phyloP scores from a whole-genome alignment of 805 yeast genomes.

The Cephaloascus albidus region DNA sequence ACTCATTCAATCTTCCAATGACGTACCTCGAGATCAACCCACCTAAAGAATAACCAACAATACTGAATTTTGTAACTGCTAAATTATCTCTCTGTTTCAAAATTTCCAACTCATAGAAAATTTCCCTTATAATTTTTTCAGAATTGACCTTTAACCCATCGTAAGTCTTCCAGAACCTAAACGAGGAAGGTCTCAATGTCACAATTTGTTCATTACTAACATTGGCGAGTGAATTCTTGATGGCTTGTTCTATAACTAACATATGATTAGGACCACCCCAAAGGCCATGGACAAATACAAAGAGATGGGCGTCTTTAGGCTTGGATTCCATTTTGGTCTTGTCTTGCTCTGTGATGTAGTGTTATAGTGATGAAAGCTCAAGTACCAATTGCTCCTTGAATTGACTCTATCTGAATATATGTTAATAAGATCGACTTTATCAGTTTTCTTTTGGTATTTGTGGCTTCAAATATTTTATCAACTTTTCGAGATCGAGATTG shows the following conservation, averaged over 20 bases:
- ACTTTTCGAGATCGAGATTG: too few species aligned
- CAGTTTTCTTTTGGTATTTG: too few species aligned
- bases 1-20: slow-evolving; percentile 22
- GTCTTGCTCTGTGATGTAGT: too few species aligned
- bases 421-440: too few species aligned
- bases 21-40: slow-evolving; percentile 31
- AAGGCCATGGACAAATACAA: slow-evolving; percentile 30
- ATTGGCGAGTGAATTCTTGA: slow-evolving; percentile 13
- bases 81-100: slow-evolving; percentile 17
- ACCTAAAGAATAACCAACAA: slow-evolving; percentile 32
- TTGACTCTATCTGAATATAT: too few species aligned
- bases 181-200: slow-evolving; percentile 26
- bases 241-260: slow-evolving; percentile 22
- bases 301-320: slow-evolving; percentile 19
- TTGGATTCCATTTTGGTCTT: background rate
- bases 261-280: slow-evolving; percentile 36
- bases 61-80: slow-evolving; percentile 23
- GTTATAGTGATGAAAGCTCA: too few species aligned
- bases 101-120: slow-evolving; percentile 29
- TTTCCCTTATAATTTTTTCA: slow-evolving; percentile 22
- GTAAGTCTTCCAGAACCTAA: slow-evolving; percentile 33
- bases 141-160: slow-evolving; percentile 29
- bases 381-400: too few species aligned
- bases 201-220: slow-evolving; percentile 18
- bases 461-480: too few species aligned